These are phyloP conservation scores for Aspergillus candidus DNA, from an alignment of 2,329 filamentous ascomycete genomes.

Conservation along the genomic window DNA sequence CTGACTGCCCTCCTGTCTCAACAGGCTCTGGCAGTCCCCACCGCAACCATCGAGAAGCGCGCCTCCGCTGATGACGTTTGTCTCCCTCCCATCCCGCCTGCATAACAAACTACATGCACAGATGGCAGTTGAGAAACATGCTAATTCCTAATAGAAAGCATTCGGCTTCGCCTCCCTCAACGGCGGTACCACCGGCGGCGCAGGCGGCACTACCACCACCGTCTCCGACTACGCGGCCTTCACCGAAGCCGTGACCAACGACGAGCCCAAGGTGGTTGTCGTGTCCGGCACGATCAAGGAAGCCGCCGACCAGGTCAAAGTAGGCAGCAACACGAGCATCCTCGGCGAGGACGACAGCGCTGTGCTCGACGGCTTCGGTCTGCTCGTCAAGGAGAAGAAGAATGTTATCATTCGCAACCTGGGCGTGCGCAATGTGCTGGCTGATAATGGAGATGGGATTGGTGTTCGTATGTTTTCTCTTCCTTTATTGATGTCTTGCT, in stretches of 20 bases:
- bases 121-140: background rate
- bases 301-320: slow-evolving; percentile 38
- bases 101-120: too few species aligned
- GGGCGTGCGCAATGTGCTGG: slow-evolving; percentile 52
- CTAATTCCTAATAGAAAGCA: slow-evolving; percentile 12
- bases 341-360: slow-evolving; percentile 47
- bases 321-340: slow-evolving; percentile 49
- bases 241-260: slow-evolving; percentile 45
- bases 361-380: slow-evolving; percentile 47
- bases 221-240: slow-evolving; percentile 49
- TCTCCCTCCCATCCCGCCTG: background rate
- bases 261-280: slow-evolving; percentile 43
- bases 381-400: slow-evolving; percentile 47
- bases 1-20: slow-evolving; percentile 19
- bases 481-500: background rate
- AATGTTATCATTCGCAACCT: slow-evolving; percentile 62
- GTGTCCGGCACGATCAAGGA: slow-evolving; percentile 43
- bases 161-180: slow-evolving; percentile 45
- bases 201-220: slow-evolving; percentile 50
- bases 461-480: slow-evolving; percentile 44
- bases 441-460: slow-evolving; percentile 54
- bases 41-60: slow-evolving; percentile 23
- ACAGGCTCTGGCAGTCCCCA: slow-evolving; percentile 23
- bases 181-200: slow-evolving; percentile 51
- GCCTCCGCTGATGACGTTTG: slow-evolving; percentile 21